These are phyloP conservation scores for Gracilaria caudata DNA, from an alignment of 23 red algal species.

Conservation along the genomic window DNA sequence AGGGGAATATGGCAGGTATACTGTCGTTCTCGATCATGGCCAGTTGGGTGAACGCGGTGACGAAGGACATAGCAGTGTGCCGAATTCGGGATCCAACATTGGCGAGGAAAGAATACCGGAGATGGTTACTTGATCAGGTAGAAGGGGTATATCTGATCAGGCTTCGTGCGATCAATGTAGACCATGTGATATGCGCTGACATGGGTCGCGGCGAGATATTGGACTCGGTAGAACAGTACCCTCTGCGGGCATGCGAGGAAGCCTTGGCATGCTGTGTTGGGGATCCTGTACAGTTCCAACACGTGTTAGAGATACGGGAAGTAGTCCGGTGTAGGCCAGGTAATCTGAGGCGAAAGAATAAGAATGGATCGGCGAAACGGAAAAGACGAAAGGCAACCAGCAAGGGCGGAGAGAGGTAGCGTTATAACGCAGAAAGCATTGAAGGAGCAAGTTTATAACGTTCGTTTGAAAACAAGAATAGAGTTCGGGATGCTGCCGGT, in stretches of 20 bases:
- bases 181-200: background rate
- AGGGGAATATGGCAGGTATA: background rate
- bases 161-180: background rate
- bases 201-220: background rate
- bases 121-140: background rate
- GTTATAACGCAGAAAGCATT: too few relatives aligned
- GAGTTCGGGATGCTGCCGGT: background rate
- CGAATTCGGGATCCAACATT: background rate
- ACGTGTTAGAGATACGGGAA: background rate
- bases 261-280: background rate
- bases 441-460: background rate
- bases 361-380: too few relatives aligned
- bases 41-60: background rate
- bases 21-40: background rate
- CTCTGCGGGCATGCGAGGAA: background rate
- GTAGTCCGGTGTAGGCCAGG: too few relatives aligned
- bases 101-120: too few relatives aligned
- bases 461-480: background rate
- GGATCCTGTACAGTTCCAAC: background rate
- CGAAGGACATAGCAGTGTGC: background rate
- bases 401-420: too few relatives aligned
- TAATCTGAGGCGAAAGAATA: too few relatives aligned
- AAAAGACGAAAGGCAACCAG: background rate
- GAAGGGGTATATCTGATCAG: background rate
- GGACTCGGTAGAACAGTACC: background rate